These are phyloP conservation scores for Heritiera fomes DNA, from an alignment of 345 rosid species.

Conservation along the genomic window DNA sequence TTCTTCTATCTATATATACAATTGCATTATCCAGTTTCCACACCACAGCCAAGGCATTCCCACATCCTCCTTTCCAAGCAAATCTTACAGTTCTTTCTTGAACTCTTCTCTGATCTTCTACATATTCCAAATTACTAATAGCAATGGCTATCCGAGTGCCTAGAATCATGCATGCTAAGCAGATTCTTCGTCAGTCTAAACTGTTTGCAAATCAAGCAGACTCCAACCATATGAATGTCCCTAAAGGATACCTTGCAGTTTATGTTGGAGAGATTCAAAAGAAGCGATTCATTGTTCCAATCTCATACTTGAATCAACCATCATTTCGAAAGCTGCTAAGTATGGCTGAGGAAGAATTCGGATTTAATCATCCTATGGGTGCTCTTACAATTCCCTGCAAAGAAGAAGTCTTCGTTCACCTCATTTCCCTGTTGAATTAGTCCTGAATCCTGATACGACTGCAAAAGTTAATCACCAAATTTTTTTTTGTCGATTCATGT, in stretches of 20 bases:
- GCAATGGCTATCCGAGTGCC: conserved; percentile 22
- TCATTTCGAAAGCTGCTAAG: conserved; percentile 35
- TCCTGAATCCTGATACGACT: not conserved
- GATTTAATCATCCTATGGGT: conserved; percentile 40
- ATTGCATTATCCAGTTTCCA: not conserved
- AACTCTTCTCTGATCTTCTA: not conserved
- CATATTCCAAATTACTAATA: not conserved
- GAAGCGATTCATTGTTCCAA: conserved; percentile 36
- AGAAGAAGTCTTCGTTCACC: conserved; percentile 30
- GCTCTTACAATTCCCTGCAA: conserved; percentile 43
- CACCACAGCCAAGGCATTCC: conserved; percentile 14
- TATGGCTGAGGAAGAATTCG: conserved; percentile 42
- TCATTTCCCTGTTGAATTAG: conserved; percentile 7
- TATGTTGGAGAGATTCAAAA: conserved; percentile 37
- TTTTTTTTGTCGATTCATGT: not conserved
- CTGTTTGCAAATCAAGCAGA: conserved; percentile 13
- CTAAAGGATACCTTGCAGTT: conserved; percentile 32
- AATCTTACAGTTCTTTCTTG: not conserved
- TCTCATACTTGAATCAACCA: conserved; percentile 33
- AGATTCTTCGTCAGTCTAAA: conserved; percentile 17
- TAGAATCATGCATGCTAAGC: conserved; percentile 23
- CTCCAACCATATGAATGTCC: conserved; percentile 11
- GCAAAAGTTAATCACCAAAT: not conserved
- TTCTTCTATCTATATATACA: conserved; percentile 24
- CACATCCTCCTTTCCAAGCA: conserved; percentile 4